A percentile compares a stretch with the other conserved stretches of the same genome.
These are phyloP conservation scores for Sordariomycetes sp. DNA, from an alignment of 2,329 filamentous ascomycete genomes.

Conservation along the genomic window DNA sequence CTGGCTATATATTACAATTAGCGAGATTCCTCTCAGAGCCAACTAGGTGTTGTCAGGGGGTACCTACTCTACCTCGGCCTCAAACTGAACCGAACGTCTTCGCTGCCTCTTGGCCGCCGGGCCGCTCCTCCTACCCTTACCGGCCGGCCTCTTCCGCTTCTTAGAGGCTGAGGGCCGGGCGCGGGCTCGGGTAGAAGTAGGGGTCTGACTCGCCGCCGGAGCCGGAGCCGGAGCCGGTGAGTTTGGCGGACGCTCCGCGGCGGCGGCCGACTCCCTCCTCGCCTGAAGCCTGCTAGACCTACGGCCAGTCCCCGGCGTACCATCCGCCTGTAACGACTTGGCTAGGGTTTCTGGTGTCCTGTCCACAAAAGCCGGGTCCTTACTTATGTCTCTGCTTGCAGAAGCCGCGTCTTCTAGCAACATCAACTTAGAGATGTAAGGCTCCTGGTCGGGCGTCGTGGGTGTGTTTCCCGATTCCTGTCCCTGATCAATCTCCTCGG, in stretches of 20 bases:
- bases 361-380: not conserved
- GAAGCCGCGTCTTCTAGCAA: no score
- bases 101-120: not conserved
- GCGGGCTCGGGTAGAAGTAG: not conserved
- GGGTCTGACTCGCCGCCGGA: not conserved
- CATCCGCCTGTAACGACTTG: not conserved
- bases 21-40: not conserved
- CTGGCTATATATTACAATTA: not conserved
- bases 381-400: no score
- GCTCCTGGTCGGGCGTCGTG: no score
- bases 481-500: no score
- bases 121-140: not conserved
- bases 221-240: not conserved
- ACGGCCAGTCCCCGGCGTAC: not conserved
- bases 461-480: no score
- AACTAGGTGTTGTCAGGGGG: not conserved
- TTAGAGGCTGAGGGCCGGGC: not conserved
- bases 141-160: not conserved
- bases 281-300: not conserved
- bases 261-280: not conserved
- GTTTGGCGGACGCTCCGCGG: not conserved
- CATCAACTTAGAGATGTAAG: no score
- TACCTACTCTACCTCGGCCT: not conserved
- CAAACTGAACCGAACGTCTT: not conserved
- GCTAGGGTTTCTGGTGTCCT: not conserved